Conservation (phyloP, 1,284 basidiomycete genomes). For the Pulveroboletus sp. region DNA sequence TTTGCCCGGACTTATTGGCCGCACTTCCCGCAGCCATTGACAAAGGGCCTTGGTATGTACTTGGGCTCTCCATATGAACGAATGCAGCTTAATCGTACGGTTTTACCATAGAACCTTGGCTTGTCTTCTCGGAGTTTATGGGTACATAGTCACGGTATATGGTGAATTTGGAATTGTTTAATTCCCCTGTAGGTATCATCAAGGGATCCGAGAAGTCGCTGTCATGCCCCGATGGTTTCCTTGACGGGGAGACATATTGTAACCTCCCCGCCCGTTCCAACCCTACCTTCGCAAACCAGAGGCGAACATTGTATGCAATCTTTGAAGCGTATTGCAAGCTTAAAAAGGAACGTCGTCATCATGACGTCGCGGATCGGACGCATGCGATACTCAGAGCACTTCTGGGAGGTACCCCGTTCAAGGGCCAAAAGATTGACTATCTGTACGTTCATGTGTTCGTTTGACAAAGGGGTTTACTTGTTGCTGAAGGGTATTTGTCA, state of each 20-base stretch:
- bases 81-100: not conserved
- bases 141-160: constrained; percentile 39
- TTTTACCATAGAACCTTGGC: constrained; percentile 49
- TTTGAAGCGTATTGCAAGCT: no score
- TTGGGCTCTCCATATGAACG: not conserved
- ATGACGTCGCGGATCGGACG: constrained; percentile 68
- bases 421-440: constrained; percentile 52
- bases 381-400: constrained; percentile 51
- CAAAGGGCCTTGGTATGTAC: no score
- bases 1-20: constrained; percentile 65
- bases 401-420: constrained; percentile 32
- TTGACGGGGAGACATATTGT: constrained; percentile 49
- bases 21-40: constrained; percentile 63
- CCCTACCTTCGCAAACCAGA: constrained; percentile 52
- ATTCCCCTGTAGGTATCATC: no score
- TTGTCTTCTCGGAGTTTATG: constrained; percentile 71
- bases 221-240: constrained; percentile 36
- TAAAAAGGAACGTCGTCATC: constrained; percentile 45
- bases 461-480: no score
- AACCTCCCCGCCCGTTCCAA: constrained; percentile 52
- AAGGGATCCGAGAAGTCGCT: constrained; percentile 62
- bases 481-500: constrained; percentile 28
- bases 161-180: constrained; percentile 33
- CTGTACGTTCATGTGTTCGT: constrained; percentile 46
- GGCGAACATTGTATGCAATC: constrained; percentile 53